Conservation (phyloP, 805 yeast species). For the Sungouiella thailandica region DNA sequence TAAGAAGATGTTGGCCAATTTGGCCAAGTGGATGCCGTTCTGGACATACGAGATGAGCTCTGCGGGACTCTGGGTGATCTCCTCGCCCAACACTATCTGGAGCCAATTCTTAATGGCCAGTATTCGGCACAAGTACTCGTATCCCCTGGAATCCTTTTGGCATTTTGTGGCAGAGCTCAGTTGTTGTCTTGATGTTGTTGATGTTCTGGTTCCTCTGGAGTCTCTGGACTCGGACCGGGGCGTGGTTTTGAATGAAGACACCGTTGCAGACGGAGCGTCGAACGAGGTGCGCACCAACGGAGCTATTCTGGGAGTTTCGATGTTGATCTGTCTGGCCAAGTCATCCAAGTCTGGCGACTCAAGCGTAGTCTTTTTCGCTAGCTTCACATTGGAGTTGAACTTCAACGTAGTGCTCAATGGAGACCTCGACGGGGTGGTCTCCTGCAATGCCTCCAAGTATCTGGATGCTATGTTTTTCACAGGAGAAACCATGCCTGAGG, state of each 20-base stretch:
- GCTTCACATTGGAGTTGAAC: constrained; percentile 15
- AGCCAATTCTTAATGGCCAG: constrained; percentile 82
- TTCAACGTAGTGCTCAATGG: constrained; percentile 30
- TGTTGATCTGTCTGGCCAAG: constrained; percentile 33
- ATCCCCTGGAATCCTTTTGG: constrained; percentile 28
- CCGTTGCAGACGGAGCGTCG: constrained; percentile 40
- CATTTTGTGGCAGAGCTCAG: background rate
- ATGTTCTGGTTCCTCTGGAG: background rate
- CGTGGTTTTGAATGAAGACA: constrained; percentile 36
- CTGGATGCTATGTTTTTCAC: constrained; percentile 26
- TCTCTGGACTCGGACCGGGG: constrained; percentile 3
- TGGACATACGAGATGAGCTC: constrained; percentile 63
- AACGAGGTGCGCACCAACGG: constrained; percentile 27
- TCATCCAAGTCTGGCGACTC: constrained; percentile 31
- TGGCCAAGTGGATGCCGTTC: constrained; percentile 83
- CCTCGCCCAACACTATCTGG: constrained; percentile 54
- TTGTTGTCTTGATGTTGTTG: background rate
- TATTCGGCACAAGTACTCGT: constrained; percentile 77
- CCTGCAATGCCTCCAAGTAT: constrained; percentile 32
- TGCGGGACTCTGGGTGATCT: constrained; percentile 48
- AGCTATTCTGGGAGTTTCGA: constrained; percentile 20
- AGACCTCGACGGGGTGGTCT: constrained; percentile 19
- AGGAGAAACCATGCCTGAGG: constrained; percentile 19
- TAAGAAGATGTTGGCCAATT: constrained; percentile 64
- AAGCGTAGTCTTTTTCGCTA: constrained; percentile 11